Percentiles rank a stretch among this genome's conserved stretches.
phyloP scores from a whole-genome alignment of 306 rosid species.

The Potentilla sterilis region DNA sequence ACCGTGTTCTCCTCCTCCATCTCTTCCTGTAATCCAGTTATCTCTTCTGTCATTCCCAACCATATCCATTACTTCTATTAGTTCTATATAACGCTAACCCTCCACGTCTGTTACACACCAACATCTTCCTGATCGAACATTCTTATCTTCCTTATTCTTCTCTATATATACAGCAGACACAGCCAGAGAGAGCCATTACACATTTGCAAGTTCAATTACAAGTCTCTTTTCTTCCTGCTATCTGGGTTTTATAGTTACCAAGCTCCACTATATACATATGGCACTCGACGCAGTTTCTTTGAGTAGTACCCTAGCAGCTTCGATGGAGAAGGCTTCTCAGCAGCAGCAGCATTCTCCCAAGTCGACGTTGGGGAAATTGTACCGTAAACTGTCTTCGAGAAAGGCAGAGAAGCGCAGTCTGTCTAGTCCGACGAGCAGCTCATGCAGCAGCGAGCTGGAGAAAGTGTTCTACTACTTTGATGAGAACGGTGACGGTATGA shows the following conservation, averaged over 20 bases:
- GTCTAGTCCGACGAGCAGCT: not conserved
- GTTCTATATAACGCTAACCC: not conserved
- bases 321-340: not conserved
- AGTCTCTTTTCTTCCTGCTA: not conserved
- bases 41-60: not conserved
- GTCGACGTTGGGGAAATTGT: not conserved
- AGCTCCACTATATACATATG: not conserved
- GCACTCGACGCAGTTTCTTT: not conserved
- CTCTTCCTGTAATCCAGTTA: not conserved
- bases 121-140: not conserved
- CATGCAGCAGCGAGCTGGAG: not conserved
- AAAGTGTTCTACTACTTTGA: constrained; percentile 32
- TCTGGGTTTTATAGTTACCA: not conserved
- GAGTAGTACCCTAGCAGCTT: not conserved
- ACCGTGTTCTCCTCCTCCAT: not conserved
- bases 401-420: not conserved
- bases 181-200: not conserved
- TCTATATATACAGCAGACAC: not conserved
- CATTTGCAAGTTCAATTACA: not conserved
- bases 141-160: not conserved
- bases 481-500: constrained; percentile 34
- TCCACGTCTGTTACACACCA: not conserved
- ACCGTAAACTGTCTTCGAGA: constrained; percentile 7
- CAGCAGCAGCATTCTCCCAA: not conserved
- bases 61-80: not conserved